These are phyloP conservation scores for Arthroderma sp. DNA, from an alignment of 2,329 filamentous ascomycete genomes.

Conservation along the genomic window DNA sequence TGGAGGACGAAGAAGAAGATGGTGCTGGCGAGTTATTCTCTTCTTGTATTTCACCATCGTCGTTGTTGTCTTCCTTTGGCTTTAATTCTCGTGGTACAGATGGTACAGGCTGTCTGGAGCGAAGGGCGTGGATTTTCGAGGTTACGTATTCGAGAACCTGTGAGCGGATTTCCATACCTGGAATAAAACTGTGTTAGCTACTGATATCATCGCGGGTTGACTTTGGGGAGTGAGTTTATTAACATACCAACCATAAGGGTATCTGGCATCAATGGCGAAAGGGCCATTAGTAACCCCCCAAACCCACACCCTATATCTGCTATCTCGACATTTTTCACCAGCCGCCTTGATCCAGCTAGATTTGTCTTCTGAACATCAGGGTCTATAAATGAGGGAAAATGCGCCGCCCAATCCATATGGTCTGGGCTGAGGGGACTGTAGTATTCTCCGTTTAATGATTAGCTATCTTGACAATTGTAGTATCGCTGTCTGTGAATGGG, in stretches of 20 bases:
- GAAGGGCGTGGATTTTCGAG: slow-evolving; percentile 71
- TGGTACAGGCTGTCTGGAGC: slow-evolving; percentile 34
- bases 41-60: slow-evolving; percentile 1
- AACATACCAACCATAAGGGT: slow-evolving; percentile 65
- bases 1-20: slow-evolving; percentile 2
- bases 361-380: slow-evolving; percentile 23
- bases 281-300: slow-evolving; percentile 74
- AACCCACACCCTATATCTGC: slow-evolving; percentile 97
- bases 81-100: slow-evolving; percentile 3
- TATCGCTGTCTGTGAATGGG: neutral
- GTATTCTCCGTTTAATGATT: neutral
- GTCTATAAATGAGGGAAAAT: slow-evolving; percentile 62
- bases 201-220: neutral
- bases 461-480: slow-evolving; percentile 7
- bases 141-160: slow-evolving; percentile 86
- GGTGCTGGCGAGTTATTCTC: slow-evolving; percentile 1
- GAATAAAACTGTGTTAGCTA: neutral
- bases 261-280: slow-evolving; percentile 68
- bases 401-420: slow-evolving; percentile 79
- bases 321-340: slow-evolving; percentile 66
- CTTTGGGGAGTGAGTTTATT: neutral
- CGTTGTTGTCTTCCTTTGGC: neutral
- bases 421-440: slow-evolving; percentile 61
- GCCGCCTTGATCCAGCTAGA: slow-evolving; percentile 22
- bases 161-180: slow-evolving; percentile 81